These are phyloP conservation scores for Amoebophrya sp. DNA, from an alignment of 169 alveolate species.

Conservation along the genomic window DNA sequence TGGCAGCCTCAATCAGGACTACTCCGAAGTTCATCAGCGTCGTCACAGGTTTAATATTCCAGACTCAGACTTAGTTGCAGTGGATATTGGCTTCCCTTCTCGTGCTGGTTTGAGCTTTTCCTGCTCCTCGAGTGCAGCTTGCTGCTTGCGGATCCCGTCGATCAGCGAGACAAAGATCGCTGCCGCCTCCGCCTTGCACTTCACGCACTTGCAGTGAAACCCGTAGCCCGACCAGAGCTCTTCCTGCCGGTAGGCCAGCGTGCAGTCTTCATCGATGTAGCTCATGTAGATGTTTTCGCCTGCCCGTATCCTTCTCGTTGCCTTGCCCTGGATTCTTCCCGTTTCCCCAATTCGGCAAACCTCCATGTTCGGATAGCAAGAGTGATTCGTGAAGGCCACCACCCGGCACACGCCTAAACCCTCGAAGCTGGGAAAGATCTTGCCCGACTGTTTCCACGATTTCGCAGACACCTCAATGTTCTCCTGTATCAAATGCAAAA, in stretches of 20 bases:
- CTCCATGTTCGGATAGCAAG: not conserved
- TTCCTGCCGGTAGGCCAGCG: not conserved
- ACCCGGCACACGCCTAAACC: not conserved
- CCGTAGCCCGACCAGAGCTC: constrained; percentile 22
- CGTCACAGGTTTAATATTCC: too few species aligned
- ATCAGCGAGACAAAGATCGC: not conserved
- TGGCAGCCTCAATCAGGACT: too few species aligned
- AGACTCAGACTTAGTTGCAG: too few species aligned
- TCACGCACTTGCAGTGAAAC: not conserved
- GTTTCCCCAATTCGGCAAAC: not conserved
- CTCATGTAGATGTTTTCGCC: not conserved
- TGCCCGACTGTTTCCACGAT: not conserved
- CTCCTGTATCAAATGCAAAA: too few species aligned
- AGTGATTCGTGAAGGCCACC: not conserved
- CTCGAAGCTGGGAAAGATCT: constrained; percentile 4
- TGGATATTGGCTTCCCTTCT: too few species aligned
- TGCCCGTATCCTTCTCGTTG: not conserved
- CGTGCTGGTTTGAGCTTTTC: too few species aligned
- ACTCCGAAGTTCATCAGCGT: too few species aligned
- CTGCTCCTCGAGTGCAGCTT: too few species aligned
- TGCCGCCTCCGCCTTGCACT: not conserved
- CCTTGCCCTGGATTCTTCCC: not conserved
- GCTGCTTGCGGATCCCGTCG: not conserved
- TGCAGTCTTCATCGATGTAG: not conserved
- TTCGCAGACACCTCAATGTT: not conserved